Evolutionary conservation across 768 basidiomycete species (phyloP), one percentile per base, ranked within the genome.

Genomic region (Hericium coralloides): DNA sequence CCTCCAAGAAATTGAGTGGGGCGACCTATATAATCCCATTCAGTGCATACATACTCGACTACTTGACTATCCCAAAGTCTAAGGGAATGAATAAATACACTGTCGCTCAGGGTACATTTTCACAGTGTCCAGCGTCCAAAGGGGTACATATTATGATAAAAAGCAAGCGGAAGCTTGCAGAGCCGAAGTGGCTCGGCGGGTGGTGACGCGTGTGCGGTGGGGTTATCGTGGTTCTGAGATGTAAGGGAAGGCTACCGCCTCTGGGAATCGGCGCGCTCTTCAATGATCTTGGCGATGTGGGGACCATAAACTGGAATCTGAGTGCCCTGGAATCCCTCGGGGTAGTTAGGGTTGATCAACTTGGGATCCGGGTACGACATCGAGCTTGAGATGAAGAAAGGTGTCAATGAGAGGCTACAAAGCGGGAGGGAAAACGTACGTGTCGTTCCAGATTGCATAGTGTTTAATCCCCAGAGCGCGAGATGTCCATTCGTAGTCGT

Each of bases 401-500:
- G 15, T 23, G 14, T 15, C 18, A 23, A 23, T 6, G 12, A 7
- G 36, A 54, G 31, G 45, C 31, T 31, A 6, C 31, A 9, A 9
- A 31, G 8, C 7, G 10, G 6, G 45, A 39, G 6, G 45, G 58
- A 18, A 31, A 20, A 78, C 75, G 60, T 66, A 87, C 81, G 80
- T 83, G 69, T 91, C 84, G 61, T 91, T 87, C 89, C 90, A 90
- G 36, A 95, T 75, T 1, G 82, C 85, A 61, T 83, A 87, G 69
- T 93, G 83, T 17, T 69, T 74, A 76, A 89, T 84, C 4, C 89
- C 89, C 12, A 93, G 69, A 0, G 88, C 82, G 37, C 79, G 70
- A 4, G 85, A 68, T 0, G 91, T 92, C 84, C 89, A 94, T 64
- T 91, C 83, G 67, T 93, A 93, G 65, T 93, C 92, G 64, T 87